Conservation (phyloP, 1,139 yeast species). For the Diutina pseudorugosa region DNA sequence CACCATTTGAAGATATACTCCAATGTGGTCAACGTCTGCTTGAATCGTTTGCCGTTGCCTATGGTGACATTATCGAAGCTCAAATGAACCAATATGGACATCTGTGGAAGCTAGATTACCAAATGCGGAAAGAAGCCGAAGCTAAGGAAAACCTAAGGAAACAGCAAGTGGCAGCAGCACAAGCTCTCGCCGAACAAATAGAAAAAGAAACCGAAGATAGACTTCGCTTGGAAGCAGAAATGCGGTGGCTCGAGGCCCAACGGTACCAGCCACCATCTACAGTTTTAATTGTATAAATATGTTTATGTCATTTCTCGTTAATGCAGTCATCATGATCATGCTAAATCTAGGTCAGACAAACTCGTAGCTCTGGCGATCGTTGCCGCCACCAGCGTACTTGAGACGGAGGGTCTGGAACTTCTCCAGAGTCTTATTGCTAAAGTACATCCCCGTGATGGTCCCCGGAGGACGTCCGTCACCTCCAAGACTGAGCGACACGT, state of each 20-base stretch:
- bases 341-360: background rate
- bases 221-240: background rate
- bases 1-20: background rate
- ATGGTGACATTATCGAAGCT: background rate
- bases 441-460: constrained; percentile 66
- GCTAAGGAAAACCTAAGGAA: background rate
- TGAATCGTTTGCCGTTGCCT: background rate
- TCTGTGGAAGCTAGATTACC: background rate
- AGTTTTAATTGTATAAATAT: too few species aligned
- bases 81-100: background rate
- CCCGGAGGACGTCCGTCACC: constrained; percentile 35
- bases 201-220: background rate
- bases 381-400: constrained; percentile 11
- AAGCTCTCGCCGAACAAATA: background rate
- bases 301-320: background rate
- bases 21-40: background rate
- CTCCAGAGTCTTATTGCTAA: constrained; percentile 53
- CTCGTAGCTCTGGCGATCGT: background rate
- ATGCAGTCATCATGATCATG: background rate
- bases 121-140: background rate
- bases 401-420: constrained; percentile 48
- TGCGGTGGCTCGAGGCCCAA: background rate
- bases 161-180: background rate
- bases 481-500: constrained; percentile 68
- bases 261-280: background rate